Evolutionary conservation across 2,329 filamentous ascomycete species (phyloP).

Genomic region (Penicillium sp.): DNA sequence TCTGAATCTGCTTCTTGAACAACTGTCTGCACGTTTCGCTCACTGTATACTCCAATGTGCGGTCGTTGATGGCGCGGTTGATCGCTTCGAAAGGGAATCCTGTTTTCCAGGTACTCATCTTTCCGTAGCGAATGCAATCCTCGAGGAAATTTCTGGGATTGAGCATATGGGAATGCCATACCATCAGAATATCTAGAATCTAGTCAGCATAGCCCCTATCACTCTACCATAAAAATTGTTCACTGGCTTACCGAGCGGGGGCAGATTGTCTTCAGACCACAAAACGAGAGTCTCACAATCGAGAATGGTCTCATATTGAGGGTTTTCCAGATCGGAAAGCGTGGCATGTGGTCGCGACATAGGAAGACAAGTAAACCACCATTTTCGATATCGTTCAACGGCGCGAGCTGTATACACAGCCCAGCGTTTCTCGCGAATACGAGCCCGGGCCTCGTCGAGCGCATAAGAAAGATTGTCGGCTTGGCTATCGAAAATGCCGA

Average conservation of each 20-base stretch:
- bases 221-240: background rate
- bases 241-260: constrained; percentile 23
- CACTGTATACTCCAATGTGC: constrained; percentile 21
- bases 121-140: constrained; percentile 29
- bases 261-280: constrained; percentile 22
- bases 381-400: constrained; percentile 66
- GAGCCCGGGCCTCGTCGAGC: constrained; percentile 51
- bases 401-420: constrained; percentile 69
- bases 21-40: constrained; percentile 14
- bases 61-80: constrained; percentile 21
- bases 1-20: constrained; percentile 26
- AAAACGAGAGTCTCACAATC: constrained; percentile 11
- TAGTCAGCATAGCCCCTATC: background rate
- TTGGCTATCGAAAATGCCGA: constrained; percentile 61
- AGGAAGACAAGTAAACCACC: constrained; percentile 51
- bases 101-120: constrained; percentile 25
- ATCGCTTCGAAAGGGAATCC: constrained; percentile 26
- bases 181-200: constrained; percentile 29
- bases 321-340: constrained; percentile 11
- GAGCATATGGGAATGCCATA: constrained; percentile 29
- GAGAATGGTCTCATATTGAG: constrained; percentile 16
- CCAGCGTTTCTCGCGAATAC: constrained; percentile 72
- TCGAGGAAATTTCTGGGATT: constrained; percentile 27
- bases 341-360: constrained; percentile 15
- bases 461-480: constrained; percentile 43